Conservation (phyloP, 169 alveolate species). For the Eimeria praecox region DNA sequence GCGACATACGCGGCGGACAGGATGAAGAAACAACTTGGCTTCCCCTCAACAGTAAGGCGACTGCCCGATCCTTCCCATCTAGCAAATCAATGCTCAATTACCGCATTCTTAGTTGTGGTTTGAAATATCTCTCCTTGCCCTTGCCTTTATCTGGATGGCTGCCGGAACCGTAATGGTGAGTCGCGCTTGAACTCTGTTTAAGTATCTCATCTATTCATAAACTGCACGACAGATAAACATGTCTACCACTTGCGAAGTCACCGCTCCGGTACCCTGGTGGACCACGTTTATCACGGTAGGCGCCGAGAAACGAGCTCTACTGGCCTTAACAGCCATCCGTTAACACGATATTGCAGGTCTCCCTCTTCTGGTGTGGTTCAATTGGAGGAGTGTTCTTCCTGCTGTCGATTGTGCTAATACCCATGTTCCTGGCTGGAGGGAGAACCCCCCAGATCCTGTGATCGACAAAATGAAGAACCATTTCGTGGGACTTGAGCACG, state of each 20-base stretch:
- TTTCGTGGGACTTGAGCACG: conserved; percentile 23
- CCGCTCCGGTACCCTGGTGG: conserved; percentile 83
- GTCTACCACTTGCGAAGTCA: conserved; percentile 80
- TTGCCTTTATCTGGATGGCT: conserved; percentile 79
- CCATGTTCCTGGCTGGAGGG: conserved; percentile 80
- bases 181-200: not conserved
- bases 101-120: conserved; percentile 34
- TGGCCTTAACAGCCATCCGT: not conserved
- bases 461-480: conserved; percentile 22
- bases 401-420: conserved; percentile 77
- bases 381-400: conserved; percentile 81
- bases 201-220: not conserved
- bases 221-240: conserved; percentile 71
- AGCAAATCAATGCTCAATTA: not conserved
- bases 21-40: conserved; percentile 60
- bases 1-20: conserved; percentile 76
- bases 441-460: conserved; percentile 69
- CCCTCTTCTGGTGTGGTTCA: conserved; percentile 79
- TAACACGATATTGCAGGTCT: conserved; percentile 51
- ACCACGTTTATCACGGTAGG: conserved; percentile 79
- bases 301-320: not conserved
- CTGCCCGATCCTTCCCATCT: too few species aligned
- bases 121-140: conserved; percentile 71
- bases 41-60: conserved; percentile 68
- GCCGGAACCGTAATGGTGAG: conserved; percentile 81